Conservation (phyloP, 2,329 filamentous ascomycete genomes). For the Coleophoma crateriformis region DNA sequence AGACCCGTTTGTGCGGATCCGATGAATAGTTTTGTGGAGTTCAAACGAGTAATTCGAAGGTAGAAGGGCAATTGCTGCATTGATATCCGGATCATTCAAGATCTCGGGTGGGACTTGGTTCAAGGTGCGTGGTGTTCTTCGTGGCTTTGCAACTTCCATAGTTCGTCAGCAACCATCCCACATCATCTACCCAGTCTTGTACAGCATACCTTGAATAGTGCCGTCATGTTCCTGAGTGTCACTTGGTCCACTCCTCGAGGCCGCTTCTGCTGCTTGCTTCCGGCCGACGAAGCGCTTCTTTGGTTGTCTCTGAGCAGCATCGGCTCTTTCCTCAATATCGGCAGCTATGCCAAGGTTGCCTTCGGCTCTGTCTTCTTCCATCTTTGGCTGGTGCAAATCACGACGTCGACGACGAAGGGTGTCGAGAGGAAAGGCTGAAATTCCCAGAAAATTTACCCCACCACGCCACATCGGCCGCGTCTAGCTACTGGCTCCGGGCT, state of each 20-base stretch:
- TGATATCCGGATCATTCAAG: slow-evolving; percentile 76
- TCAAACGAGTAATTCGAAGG: slow-evolving; percentile 98
- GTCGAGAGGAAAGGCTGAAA: too few species aligned
- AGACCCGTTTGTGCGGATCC: slow-evolving; percentile 74
- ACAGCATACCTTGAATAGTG: slow-evolving; percentile 59
- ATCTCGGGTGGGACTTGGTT: slow-evolving; percentile 90
- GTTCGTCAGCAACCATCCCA: slow-evolving; percentile 2
- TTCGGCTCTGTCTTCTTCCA: slow-evolving; percentile 72
- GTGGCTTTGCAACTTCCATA: slow-evolving; percentile 59
- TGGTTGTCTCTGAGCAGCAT: slow-evolving; percentile 58
- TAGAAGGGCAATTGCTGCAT: slow-evolving; percentile 79
- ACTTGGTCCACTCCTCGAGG: slow-evolving; percentile 28
- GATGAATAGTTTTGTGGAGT: slow-evolving; percentile 95
- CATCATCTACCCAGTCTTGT: neutral
- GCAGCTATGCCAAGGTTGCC: slow-evolving; percentile 66
- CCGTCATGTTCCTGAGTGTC: slow-evolving; percentile 49
- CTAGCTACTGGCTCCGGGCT: too few species aligned
- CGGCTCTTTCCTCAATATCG: slow-evolving; percentile 54
- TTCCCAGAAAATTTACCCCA: too few species aligned
- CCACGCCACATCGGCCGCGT: too few species aligned
- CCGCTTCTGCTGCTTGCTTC: slow-evolving; percentile 61
- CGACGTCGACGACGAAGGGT: too few species aligned
- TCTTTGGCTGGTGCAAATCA: slow-evolving; percentile 26
- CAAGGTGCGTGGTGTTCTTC: slow-evolving; percentile 71
- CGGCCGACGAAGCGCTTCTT: slow-evolving; percentile 91